These are phyloP conservation scores for Colletotrichum gigasporum DNA, from an alignment of 2,329 filamentous ascomycete species.

Conservation along the genomic window DNA sequence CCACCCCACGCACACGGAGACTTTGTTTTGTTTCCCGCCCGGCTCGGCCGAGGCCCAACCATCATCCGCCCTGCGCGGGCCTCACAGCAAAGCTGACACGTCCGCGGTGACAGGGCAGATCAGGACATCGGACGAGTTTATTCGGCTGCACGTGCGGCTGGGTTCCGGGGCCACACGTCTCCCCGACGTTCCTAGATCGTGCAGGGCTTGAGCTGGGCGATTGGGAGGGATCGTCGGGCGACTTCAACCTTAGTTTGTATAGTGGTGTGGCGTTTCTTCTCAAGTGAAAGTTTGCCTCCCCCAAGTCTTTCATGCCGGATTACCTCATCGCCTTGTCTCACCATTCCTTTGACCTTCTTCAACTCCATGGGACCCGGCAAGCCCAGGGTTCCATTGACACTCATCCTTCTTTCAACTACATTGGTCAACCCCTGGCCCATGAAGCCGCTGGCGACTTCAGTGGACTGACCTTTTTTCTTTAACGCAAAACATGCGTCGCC, in stretches of 20 bases:
- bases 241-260: neutral
- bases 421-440: too few species aligned
- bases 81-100: constrained; percentile 12
- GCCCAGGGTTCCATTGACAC: neutral
- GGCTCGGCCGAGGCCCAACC: neutral
- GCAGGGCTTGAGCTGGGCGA: neutral
- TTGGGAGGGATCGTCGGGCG: neutral
- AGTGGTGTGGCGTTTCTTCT: too few species aligned
- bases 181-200: too few species aligned
- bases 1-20: too few species aligned
- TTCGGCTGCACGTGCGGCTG: neutral
- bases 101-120: neutral
- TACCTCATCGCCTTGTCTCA: constrained; percentile 1
- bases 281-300: too few species aligned
- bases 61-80: neutral
- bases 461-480: neutral
- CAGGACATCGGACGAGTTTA: constrained; percentile 14
- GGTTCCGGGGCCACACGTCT: neutral
- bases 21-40: neutral
- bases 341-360: neutral
- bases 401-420: neutral
- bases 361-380: neutral
- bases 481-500: constrained; percentile 4
- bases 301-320: neutral
- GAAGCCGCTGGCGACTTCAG: too few species aligned